Conservation (phyloP, 106 monocot species). For the Platanthera zijinensis region DNA sequence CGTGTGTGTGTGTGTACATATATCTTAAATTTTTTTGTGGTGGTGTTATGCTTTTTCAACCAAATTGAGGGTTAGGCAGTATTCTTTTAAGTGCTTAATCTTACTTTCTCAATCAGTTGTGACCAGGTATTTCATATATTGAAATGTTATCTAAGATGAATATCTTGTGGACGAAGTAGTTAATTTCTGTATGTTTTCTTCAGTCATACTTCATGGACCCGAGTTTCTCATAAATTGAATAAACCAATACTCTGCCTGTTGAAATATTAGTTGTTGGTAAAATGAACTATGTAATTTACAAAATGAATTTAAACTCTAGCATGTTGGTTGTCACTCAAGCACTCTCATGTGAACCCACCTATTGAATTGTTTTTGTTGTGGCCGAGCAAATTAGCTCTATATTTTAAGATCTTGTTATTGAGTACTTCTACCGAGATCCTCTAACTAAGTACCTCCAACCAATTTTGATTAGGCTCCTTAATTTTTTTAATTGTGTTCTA, state of each 20-base stretch:
- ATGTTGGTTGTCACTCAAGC: no score
- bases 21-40: background rate
- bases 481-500: no score
- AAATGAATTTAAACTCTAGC: background rate
- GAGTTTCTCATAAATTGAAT: background rate
- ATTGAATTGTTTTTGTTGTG: no score
- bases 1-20: no score
- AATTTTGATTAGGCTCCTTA: no score
- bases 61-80: background rate
- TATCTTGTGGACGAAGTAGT: background rate
- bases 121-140: background rate
- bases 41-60: background rate
- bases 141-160: background rate
- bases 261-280: background rate
- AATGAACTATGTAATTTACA: background rate
- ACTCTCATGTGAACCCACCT: no score
- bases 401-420: no score
- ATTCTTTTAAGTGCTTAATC: background rate
- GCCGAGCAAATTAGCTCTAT: no score
- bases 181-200: background rate
- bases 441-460: no score
- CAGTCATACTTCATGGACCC: background rate
- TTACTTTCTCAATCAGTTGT: background rate
- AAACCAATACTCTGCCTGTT: background rate
- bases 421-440: no score